Evolutionary conservation across 2,329 filamentous ascomycete genomes (phyloP), one percentile per base, ranked within the genome.

Genomic region (Xylaria sp.): DNA sequence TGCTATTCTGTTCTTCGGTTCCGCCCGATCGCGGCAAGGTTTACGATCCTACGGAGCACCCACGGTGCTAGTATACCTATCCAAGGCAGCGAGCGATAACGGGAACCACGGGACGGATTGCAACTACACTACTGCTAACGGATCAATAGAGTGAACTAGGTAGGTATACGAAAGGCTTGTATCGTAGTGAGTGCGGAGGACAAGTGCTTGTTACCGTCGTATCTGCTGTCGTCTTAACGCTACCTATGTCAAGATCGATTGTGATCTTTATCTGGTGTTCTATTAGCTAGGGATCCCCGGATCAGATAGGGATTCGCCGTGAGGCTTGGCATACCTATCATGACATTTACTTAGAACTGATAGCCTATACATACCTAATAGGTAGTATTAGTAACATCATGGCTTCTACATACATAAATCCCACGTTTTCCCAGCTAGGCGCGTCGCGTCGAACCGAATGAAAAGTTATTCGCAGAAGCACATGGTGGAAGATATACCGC

Each of bases 1-100:
- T 51, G 27, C 42, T 57, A 3, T 19, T 6, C 19, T 19, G 8
- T 62, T 27, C 17, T 14, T 64, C 53, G 42, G 30, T 24, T 36
- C 53, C 34, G 27, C 9, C 53, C 54, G 55, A 60, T 34, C 55
- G 55, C 14, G 65, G 30, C 61, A 24, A 21, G 61, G 61, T 60
- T 61, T 39, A 47, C 56, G 50, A 64, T 68, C 65, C 65, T 68
- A 30, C 50, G 30, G 47, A 17, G 42, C 24, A 21, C 51, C 32
- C 30, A 36, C 11, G 34, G 34, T 36, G 34, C 34, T 36, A 36
- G 34, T 36, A 36, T 36, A 36, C 34, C 39, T 48, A 48, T 34
- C 19, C 6, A 30, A 21, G 36, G 39, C 7, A 17, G 36, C 19
- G 17, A 5, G 36, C 11, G 17, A 30, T 19, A 36, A 21, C 30